phyloP scores from a whole-genome alignment of 192 early-diverging fungal genomes.

The Phycomyces blakesleeanus region DNA sequence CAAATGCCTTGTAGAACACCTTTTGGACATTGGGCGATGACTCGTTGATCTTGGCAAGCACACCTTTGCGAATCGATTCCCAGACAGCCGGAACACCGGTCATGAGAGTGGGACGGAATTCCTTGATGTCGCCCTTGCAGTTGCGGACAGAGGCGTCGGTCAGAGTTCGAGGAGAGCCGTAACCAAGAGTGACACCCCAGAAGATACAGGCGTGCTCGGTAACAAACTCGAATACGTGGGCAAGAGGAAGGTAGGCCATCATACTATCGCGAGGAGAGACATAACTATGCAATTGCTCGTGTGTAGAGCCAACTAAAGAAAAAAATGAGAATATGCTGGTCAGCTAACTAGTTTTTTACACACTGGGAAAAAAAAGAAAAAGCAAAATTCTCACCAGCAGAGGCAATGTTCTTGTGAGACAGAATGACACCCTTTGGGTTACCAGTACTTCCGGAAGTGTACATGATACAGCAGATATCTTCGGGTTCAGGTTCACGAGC shows the following conservation, averaged over 20 bases:
- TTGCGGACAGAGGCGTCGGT: constrained; percentile 62
- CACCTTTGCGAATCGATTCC: constrained; percentile 84
- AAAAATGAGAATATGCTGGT: constrained; percentile 6
- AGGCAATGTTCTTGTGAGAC: constrained; percentile 77
- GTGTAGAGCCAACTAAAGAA: constrained; percentile 53
- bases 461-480: constrained; percentile 86
- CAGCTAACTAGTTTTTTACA: neutral
- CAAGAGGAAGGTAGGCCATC: constrained; percentile 82
- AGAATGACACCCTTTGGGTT: constrained; percentile 91
- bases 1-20: constrained; percentile 74
- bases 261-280: constrained; percentile 56
- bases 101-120: constrained; percentile 72
- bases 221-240: constrained; percentile 87
- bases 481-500: constrained; percentile 62
- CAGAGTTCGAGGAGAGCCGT: constrained; percentile 69
- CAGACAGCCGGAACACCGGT: constrained; percentile 84
- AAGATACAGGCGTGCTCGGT: constrained; percentile 72
- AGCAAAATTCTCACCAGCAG: constrained; percentile 53
- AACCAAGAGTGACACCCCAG: constrained; percentile 55
- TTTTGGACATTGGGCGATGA: constrained; percentile 52
- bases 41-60: constrained; percentile 60
- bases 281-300: constrained; percentile 44
- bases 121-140: constrained; percentile 69
- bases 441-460: constrained; percentile 86
- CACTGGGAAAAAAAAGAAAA: neutral